Base-by-base conservation (phyloP, 2,329 filamentous ascomycete species). In the Apiospora rasikravindrae region DNA sequence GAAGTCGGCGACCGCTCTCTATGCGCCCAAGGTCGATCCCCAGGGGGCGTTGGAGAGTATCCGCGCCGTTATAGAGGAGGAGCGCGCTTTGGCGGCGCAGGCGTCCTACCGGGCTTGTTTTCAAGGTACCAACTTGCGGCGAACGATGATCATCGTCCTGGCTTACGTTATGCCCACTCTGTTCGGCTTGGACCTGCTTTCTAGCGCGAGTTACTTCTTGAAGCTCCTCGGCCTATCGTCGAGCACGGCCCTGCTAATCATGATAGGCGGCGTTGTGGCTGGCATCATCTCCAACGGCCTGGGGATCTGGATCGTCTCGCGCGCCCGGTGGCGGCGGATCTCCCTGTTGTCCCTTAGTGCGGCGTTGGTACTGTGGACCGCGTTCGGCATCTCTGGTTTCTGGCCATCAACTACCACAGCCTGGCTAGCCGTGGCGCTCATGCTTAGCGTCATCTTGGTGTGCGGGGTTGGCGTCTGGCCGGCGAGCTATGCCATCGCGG, bases 1-100 rank as follows among this genome's bases (percentile, higher is more conserved):
- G 72, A 79, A 80, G 72, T 83, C 86, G 19, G 86, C 89, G 76
- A 82, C 81, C 69, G 85, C 86, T 67, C 84, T 91, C 69, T 85
- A 88, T 73, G 83, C 84, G 0, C 71, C 77, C 0, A 79, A 79
- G 5, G 77, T 78, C 1, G 81, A 84, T 45, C 81, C 84, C 7
- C 81, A 83, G 72, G 80, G 80, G 75, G 82, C 84, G 0, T 78
- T 87, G 8, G 76, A 80, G 13, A 81, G 83, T 26, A 84, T 90
- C 71, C 82, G 84, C 74, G 80, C 83, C n/a, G 87, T 88, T 71
- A 82, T 85, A 33, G 84, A 86, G 73, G 82, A 85, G 70, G 81
- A 83, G 7, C 76, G 76, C 2, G 77, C 77, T 4, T 72, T 77
- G 13, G 78, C 78, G 5, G 74, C 79, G 0, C 77, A 67, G 57